phyloP scores from a whole-genome alignment of 2,329 filamentous ascomycete genomes.

The Epicoccum nigrum region DNA sequence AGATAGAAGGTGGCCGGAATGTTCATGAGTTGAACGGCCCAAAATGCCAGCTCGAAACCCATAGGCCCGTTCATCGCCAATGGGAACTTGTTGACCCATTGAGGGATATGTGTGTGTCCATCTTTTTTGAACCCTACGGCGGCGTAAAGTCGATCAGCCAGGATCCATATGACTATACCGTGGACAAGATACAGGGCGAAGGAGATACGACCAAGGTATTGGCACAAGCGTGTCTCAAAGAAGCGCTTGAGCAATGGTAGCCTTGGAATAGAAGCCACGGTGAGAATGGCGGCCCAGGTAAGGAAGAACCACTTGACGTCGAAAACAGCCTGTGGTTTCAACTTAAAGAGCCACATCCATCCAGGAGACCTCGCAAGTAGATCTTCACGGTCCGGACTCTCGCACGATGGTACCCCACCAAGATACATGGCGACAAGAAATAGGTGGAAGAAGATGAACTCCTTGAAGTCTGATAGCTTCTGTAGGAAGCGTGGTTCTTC shows the following conservation, averaged over 20 bases:
- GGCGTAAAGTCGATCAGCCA: conserved; percentile 66
- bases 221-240: conserved; percentile 57
- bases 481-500: conserved; percentile 54
- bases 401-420: conserved; percentile 65
- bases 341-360: conserved; percentile 65
- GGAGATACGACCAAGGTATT: conserved; percentile 64
- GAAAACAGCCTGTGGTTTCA: conserved; percentile 70
- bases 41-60: conserved; percentile 62
- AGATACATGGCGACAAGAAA: conserved; percentile 62
- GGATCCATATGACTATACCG: conserved; percentile 53
- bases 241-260: conserved; percentile 57
- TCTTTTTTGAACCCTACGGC: conserved; percentile 63
- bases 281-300: conserved; percentile 64
- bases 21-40: conserved; percentile 63
- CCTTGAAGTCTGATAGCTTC: conserved; percentile 59
- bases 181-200: conserved; percentile 66
- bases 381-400: conserved; percentile 50
- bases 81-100: conserved; percentile 64
- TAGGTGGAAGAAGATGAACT: conserved; percentile 45
- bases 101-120: conserved; percentile 58
- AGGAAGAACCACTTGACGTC: conserved; percentile 73
- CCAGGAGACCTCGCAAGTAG: conserved; percentile 61
- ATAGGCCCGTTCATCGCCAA: conserved; percentile 62
- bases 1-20: conserved; percentile 40
- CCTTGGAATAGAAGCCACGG: conserved; percentile 63